Evolutionary conservation across 768 basidiomycete species (phyloP).

Genomic region (Boletus vermiculosoides): DNA sequence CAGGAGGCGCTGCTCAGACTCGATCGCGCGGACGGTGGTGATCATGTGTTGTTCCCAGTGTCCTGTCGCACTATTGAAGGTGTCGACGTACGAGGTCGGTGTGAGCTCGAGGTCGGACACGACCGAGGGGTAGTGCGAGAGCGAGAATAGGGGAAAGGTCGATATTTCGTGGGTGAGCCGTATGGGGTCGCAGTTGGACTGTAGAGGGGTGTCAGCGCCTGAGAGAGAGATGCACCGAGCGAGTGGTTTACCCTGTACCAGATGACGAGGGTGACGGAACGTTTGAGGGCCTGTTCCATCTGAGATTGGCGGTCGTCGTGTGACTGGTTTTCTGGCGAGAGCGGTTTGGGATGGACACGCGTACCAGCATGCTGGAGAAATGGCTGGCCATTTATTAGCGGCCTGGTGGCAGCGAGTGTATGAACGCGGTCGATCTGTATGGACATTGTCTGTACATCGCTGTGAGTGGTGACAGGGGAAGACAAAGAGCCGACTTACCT

Average conservation of each 20-base stretch:
- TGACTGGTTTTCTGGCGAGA: slow-evolving; percentile 10
- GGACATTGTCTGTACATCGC: slow-evolving; percentile 17
- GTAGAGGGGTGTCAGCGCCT: slow-evolving; percentile 6
- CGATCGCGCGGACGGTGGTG: slow-evolving; percentile 56
- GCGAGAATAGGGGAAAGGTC: slow-evolving; percentile 65
- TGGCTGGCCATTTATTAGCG: not conserved
- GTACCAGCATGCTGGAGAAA: slow-evolving; percentile 12
- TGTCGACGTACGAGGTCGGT: slow-evolving; percentile 55
- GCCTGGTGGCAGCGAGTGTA: slow-evolving; percentile 19
- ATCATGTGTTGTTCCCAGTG: slow-evolving; percentile 72
- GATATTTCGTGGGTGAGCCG: slow-evolving; percentile 56
- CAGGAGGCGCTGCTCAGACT: slow-evolving; percentile 58
- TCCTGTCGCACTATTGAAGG: slow-evolving; percentile 50
- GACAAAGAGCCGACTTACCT: slow-evolving; percentile 4
- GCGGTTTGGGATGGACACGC: slow-evolving; percentile 9
- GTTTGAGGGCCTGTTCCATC: slow-evolving; percentile 40
- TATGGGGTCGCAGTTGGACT: slow-evolving; percentile 55
- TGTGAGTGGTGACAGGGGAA: not conserved
- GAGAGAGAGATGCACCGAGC: not conserved
- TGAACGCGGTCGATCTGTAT: slow-evolving; percentile 31
- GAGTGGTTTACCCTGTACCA: slow-evolving; percentile 60
- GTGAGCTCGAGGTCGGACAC: slow-evolving; percentile 55
- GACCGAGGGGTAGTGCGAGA: slow-evolving; percentile 51
- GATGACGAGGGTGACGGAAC: slow-evolving; percentile 63
- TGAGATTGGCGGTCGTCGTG: slow-evolving; percentile 31